A percentile compares a stretch with the other conserved stretches of the same genome.
Evolutionary conservation across 164 flowering plant genomes (phyloP).

Genomic region (Vitis riparia): DNA sequence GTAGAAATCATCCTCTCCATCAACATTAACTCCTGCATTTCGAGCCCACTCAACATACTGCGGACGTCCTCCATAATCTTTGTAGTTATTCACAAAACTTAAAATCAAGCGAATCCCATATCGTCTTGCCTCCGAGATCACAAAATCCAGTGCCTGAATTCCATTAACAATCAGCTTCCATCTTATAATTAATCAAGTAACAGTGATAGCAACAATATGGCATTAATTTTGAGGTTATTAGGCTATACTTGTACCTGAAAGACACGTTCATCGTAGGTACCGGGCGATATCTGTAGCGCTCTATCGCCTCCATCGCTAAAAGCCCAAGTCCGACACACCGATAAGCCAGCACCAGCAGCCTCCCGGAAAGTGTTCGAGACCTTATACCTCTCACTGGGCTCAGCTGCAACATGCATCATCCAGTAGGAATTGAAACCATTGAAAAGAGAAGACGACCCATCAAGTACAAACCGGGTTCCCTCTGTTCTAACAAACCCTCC

Average conservation of each 20-base stretch:
- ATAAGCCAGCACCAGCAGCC: constrained; percentile 34
- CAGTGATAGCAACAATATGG: too few relatives aligned
- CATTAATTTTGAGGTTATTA: too few relatives aligned
- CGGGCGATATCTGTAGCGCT: constrained; percentile 51
- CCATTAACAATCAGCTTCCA: too few relatives aligned
- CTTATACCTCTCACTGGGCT: constrained; percentile 28
- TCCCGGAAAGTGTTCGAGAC: constrained; percentile 29
- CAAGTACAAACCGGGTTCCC: not conserved
- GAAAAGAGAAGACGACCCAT: constrained; percentile 26
- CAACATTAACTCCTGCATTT: constrained; percentile 23
- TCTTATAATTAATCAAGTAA: too few relatives aligned
- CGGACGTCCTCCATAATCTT: constrained; percentile 46
- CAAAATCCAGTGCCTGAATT: constrained; percentile 52
- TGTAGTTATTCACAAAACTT: constrained; percentile 41
- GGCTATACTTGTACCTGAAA: constrained; percentile 29
- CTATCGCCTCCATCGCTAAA: constrained; percentile 43
- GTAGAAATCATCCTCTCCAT: constrained; percentile 43
- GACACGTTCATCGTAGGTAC: constrained; percentile 31
- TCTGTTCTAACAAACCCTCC: too few relatives aligned
- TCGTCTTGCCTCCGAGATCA: constrained; percentile 42
- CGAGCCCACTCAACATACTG: constrained; percentile 53
- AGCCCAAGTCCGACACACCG: constrained; percentile 52
- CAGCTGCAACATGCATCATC: constrained; percentile 46
- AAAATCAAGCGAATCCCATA: constrained; percentile 32
- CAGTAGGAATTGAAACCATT: constrained; percentile 61